Percentiles rank a stretch among this genome's conserved stretches.
These are phyloP conservation scores for Globisporangium solare DNA, from an alignment of 352 stramenopile species.

Conservation along the genomic window DNA sequence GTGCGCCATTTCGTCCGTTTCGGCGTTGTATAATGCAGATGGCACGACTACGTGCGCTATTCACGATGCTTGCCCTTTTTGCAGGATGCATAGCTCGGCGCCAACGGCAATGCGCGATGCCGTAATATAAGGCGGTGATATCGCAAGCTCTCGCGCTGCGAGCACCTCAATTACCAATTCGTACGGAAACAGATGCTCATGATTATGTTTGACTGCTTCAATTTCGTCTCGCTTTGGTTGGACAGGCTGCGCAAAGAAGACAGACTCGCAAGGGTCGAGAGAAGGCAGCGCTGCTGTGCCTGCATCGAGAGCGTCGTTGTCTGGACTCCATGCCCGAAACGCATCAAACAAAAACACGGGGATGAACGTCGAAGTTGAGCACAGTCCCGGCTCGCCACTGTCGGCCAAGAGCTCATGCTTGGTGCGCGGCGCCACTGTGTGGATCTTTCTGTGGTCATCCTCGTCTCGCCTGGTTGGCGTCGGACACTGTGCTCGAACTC, in stretches of 20 bases:
- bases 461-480: neutral
- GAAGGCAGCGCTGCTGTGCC: neutral
- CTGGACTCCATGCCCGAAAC: neutral
- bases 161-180: slow-evolving; percentile 5
- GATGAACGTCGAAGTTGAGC: neutral
- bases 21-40: neutral
- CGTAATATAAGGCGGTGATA: neutral
- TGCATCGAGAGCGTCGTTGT: neutral
- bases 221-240: neutral
- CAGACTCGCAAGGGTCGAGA: neutral
- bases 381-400: neutral
- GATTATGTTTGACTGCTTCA: neutral
- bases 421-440: neutral
- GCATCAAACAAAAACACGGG: neutral
- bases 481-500: neutral
- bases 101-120: neutral
- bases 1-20: neutral
- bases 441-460: neutral
- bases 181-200: neutral
- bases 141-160: slow-evolving; percentile 6
- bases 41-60: neutral
- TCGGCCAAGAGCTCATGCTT: neutral
- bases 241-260: neutral
- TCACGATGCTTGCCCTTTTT: neutral
- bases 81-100: slow-evolving; percentile 3